Evolutionary conservation across 2,329 filamentous ascomycete species (phyloP).

Genomic region (Colletotrichum plurivorum): DNA sequence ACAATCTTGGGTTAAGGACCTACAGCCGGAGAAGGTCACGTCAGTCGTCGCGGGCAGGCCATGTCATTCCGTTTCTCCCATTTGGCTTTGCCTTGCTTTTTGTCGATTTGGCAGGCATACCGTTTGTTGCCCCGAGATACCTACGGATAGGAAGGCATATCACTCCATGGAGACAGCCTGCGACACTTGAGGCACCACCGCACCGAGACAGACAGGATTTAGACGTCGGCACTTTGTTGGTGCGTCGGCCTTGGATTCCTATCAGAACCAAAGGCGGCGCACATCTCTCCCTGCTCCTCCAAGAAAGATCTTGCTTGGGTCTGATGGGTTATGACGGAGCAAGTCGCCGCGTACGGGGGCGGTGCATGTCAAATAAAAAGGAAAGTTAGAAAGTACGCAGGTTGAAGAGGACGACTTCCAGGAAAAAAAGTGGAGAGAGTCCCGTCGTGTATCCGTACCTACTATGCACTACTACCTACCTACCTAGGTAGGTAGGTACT

Average conservation of each 20-base stretch:
- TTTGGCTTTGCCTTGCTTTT: not conserved
- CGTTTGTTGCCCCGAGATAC: not conserved
- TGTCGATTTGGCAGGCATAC: not conserved
- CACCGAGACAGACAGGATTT: slow-evolving; percentile 16
- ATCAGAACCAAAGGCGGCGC: slow-evolving; percentile 4
- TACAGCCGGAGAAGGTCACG: not conserved
- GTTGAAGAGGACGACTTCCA: slow-evolving; percentile 14
- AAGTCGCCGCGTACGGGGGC: slow-evolving; percentile 25
- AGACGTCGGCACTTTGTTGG: not conserved
- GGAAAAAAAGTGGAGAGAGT: slow-evolving; percentile 18
- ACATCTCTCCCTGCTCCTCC: slow-evolving; percentile 5
- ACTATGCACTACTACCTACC: not conserved
- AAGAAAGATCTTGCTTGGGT: slow-evolving; percentile 3
- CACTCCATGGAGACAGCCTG: slow-evolving; percentile 2
- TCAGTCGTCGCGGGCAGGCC: slow-evolving; percentile 2
- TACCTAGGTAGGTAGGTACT: not conserved
- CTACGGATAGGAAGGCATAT: slow-evolving; percentile 12
- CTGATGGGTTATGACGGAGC: not conserved
- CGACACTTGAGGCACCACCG: not conserved
- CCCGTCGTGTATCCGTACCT: slow-evolving; percentile 2
- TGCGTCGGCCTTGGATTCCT: slow-evolving; percentile 21
- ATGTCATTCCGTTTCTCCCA: not conserved
- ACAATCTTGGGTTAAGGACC: too few species aligned
- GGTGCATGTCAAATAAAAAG: slow-evolving; percentile 21
- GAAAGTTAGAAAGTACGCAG: not conserved